Evolutionary conservation across 345 rosid genomes (phyloP).

Genomic region (Dimocarpus longan): DNA sequence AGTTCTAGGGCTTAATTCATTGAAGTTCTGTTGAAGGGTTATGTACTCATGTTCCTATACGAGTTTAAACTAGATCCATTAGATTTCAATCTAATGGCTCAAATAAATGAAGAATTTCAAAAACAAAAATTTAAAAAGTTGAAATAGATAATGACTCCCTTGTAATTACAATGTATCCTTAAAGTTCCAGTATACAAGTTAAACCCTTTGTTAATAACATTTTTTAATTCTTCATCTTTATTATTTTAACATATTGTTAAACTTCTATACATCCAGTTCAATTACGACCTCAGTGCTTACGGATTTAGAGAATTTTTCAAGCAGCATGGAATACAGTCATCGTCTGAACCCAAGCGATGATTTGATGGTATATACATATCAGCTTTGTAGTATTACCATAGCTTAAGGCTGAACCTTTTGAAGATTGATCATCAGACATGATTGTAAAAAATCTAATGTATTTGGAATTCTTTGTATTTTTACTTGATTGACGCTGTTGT

Average conservation of each 20-base stretch:
- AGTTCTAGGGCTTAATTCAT: constrained; percentile 36
- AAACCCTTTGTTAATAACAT: not conserved
- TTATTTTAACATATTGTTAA: not conserved
- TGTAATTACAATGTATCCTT: not conserved
- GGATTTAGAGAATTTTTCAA: constrained; percentile 97
- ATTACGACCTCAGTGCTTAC: constrained; percentile 73
- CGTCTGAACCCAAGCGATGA: constrained; percentile 40
- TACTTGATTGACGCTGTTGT: not conserved
- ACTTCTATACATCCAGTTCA: constrained; percentile 54
- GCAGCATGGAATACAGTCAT: constrained; percentile 55
- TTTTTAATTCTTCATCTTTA: not conserved
- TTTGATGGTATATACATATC: not conserved
- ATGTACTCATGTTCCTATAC: not conserved
- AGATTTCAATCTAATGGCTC: not conserved
- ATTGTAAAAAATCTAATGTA: not conserved
- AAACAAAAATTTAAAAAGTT: not conserved
- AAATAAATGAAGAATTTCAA: too few relatives aligned
- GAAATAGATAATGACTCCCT: not conserved
- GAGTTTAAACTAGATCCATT: not conserved
- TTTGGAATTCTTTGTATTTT: not conserved
- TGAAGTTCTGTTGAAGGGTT: not conserved
- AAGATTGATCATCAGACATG: not conserved
- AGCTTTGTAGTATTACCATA: not conserved
- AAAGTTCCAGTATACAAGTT: not conserved
- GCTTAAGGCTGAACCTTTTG: not conserved